Evolutionary conservation across 805 yeast genomes (phyloP).

Genomic region (Ogataea zsoltii): DNA sequence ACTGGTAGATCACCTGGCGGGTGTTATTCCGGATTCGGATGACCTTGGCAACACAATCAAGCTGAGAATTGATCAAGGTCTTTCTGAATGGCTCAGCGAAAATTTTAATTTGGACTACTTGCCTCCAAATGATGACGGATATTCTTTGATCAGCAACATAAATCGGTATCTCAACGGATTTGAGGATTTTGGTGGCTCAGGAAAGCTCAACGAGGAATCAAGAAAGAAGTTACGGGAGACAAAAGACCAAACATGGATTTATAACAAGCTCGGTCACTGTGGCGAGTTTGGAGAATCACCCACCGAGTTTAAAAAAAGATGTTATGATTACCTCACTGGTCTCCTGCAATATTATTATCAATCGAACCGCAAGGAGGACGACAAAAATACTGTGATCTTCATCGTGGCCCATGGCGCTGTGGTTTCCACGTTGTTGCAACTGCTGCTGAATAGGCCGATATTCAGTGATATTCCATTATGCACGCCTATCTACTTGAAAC

Average conservation of each 20-base stretch:
- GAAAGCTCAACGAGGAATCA: slow-evolving; percentile 21
- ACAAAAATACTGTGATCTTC: slow-evolving; percentile 34
- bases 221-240: slow-evolving; percentile 17
- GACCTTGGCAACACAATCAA: slow-evolving; percentile 18
- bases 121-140: slow-evolving; percentile 49
- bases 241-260: slow-evolving; percentile 35
- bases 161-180: slow-evolving; percentile 37
- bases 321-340: slow-evolving; percentile 36
- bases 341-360: slow-evolving; percentile 35
- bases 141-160: slow-evolving; percentile 39
- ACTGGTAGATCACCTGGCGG: slow-evolving; percentile 23
- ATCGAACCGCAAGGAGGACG: slow-evolving; percentile 26
- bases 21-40: neutral
- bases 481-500: slow-evolving; percentile 36
- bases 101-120: slow-evolving; percentile 39
- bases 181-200: slow-evolving; percentile 10
- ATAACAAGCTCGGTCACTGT: slow-evolving; percentile 41
- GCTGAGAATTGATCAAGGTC: slow-evolving; percentile 41
- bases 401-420: slow-evolving; percentile 47
- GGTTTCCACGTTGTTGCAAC: slow-evolving; percentile 40
- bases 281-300: slow-evolving; percentile 46
- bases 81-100: slow-evolving; percentile 46
- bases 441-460: slow-evolving; percentile 38
- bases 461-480: slow-evolving; percentile 43
- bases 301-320: slow-evolving; percentile 36